Conservation (phyloP, 768 basidiomycete species). For the Pulveroboletus sp. region DNA sequence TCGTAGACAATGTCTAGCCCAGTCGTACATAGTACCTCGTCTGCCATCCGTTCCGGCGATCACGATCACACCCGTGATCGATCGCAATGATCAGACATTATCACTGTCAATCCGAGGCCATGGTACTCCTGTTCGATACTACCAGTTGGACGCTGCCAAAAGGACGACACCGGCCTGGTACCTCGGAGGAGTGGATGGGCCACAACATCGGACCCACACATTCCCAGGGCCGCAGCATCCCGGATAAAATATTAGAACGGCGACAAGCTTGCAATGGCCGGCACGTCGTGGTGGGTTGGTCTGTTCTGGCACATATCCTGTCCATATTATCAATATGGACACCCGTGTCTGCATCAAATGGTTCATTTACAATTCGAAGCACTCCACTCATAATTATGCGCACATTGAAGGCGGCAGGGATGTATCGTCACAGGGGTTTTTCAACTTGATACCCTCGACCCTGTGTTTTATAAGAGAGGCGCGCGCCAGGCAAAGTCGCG, state of each 20-base stretch:
- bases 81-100: slow-evolving; percentile 30
- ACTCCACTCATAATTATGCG: slow-evolving; percentile 13
- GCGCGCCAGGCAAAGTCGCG: slow-evolving; percentile 15
- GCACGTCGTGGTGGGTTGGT: slow-evolving; percentile 20
- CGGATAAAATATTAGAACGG: slow-evolving; percentile 17
- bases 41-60: slow-evolving; percentile 29
- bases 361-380: slow-evolving; percentile 30
- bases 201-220: slow-evolving; percentile 16
- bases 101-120: slow-evolving; percentile 16
- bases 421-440: slow-evolving; percentile 10
- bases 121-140: slow-evolving; percentile 3
- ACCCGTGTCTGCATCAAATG: slow-evolving; percentile 20
- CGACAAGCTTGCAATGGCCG: slow-evolving; percentile 10
- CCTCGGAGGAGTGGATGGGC: slow-evolving; percentile 18
- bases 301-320: slow-evolving; percentile 5
- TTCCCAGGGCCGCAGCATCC: slow-evolving; percentile 25
- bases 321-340: slow-evolving; percentile 16
- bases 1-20: not conserved
- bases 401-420: slow-evolving; percentile 11
- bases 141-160: not conserved
- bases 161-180: not conserved
- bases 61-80: slow-evolving; percentile 31
- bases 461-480: slow-evolving; percentile 25
- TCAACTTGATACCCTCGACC: slow-evolving; percentile 27
- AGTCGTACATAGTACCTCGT: slow-evolving; percentile 16